Evolutionary conservation across 2,329 filamentous ascomycete species (phyloP), one percentile per base, ranked within the genome.

Genomic region (Apiospora sp.): DNA sequence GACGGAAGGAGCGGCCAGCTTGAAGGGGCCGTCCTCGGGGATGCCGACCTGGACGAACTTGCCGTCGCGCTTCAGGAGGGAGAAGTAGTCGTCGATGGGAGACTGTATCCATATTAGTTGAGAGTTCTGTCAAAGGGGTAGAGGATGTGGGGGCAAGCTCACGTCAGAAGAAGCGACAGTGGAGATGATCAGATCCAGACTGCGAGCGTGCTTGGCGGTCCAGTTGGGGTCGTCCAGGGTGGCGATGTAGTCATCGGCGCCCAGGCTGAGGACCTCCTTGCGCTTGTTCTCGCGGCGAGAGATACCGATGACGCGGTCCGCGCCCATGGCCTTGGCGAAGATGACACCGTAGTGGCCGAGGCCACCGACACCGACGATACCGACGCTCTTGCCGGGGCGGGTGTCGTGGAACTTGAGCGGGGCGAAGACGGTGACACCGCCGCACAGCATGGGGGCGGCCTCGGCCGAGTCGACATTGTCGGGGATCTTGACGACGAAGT

Each of bases 261-360:
- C 88, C 81, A 90, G 84, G 68, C 85, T 84, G 70, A 83, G 78
- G 0, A 86, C 87, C 77, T 90, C 88, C 0, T 81, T 82, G 68
- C 82, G 83, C 82, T 90, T 90, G 71, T 79, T 79, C 13, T 78
- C 80, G 3, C 80, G 84, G 30, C 88, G 84, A 4, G 86, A 88
- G 76, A 90, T 89, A 7, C 84, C 88, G 19, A 88, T 84, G 43
- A 90, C 86, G 34, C 85, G 83, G 58, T 90, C 87, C 46, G 87
- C 88, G 19, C 87, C 88, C 24, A 93, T 81, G 4, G 91, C 91
- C 79, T 88, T 90, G 1, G 91, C 91, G 76, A 89, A 91, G 54
- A 91, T 80, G n/a, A 93, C 80, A 2, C 89, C 91, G 75, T 92
- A 89, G 80, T 93, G 90, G 0, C 91, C 91, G 1, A 92, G 78